Conservation (phyloP, 2,329 filamentous ascomycete genomes). For the Atkinsonella texensis region DNA sequence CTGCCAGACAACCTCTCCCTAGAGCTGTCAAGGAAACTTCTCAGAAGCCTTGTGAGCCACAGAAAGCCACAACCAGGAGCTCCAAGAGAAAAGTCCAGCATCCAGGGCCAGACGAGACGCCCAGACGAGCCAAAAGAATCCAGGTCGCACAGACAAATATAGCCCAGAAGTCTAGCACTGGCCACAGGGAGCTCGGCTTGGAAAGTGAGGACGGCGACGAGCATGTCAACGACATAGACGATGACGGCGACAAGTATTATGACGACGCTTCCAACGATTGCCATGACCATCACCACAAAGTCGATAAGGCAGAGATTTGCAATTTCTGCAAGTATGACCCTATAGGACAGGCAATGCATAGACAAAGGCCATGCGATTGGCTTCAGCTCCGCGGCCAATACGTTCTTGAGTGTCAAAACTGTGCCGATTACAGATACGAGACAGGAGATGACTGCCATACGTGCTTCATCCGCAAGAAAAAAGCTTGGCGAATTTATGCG, state of each 20-base stretch:
- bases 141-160: neutral
- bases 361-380: slow-evolving; percentile 8
- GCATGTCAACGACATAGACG: neutral
- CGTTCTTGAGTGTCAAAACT: slow-evolving; percentile 15
- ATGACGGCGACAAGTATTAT: neutral
- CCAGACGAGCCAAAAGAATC: neutral
- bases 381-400: slow-evolving; percentile 1
- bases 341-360: slow-evolving; percentile 2
- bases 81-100: neutral
- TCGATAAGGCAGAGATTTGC: slow-evolving; percentile 5
- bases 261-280: neutral
- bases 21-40: neutral
- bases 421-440: slow-evolving; percentile 12
- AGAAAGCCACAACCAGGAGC: too few species aligned
- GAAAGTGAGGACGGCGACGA: neutral
- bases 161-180: neutral
- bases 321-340: slow-evolving; percentile 9
- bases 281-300: neutral
- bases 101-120: neutral
- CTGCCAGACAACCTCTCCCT: neutral
- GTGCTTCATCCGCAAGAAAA: slow-evolving; percentile 7
- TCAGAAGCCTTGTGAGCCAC: neutral
- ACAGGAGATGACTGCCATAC: neutral
- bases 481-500: slow-evolving; percentile 10
- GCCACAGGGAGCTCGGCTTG: neutral